Evolutionary conservation across 1,139 yeast species (phyloP).

Genomic region (Trichomonascaceae sp.): DNA sequence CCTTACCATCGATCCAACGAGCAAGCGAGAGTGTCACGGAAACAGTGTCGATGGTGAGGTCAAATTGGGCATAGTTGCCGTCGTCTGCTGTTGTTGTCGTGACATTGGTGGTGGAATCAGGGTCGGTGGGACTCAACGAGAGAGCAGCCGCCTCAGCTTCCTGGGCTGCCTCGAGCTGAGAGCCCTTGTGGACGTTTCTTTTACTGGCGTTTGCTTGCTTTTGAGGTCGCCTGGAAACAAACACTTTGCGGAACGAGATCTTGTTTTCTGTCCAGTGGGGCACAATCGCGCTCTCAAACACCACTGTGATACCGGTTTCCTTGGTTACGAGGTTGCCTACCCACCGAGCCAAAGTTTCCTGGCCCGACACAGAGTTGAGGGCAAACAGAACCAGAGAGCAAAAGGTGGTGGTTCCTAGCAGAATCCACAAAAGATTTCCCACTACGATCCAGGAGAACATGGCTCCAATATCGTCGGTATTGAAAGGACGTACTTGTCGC

Average conservation of each 20-base stretch:
- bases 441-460: slow-evolving; percentile 82
- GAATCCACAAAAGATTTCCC: slow-evolving; percentile 66
- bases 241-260: slow-evolving; percentile 72
- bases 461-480: slow-evolving; percentile 81
- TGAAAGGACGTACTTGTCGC: slow-evolving; percentile 55
- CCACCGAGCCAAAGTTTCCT: slow-evolving; percentile 70
- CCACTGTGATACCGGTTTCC: slow-evolving; percentile 75
- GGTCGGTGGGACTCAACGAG: neutral
- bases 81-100: slow-evolving; percentile 35
- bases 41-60: slow-evolving; percentile 75
- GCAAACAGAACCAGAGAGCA: slow-evolving; percentile 66
- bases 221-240: slow-evolving; percentile 72
- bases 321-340: slow-evolving; percentile 75
- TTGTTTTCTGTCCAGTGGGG: slow-evolving; percentile 91
- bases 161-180: slow-evolving; percentile 54
- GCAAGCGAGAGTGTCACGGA: slow-evolving; percentile 66
- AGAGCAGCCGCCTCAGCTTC: slow-evolving; percentile 11
- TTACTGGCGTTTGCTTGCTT: slow-evolving; percentile 25
- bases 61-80: slow-evolving; percentile 93
- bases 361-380: slow-evolving; percentile 77
- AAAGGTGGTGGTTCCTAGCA: slow-evolving; percentile 84
- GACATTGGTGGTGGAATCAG: neutral
- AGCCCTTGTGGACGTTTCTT: slow-evolving; percentile 48
- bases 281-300: slow-evolving; percentile 87
- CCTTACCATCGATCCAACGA: slow-evolving; percentile 85